Conservation (phyloP, 2,329 filamentous ascomycete species). For the Paradendryphiella salina region DNA sequence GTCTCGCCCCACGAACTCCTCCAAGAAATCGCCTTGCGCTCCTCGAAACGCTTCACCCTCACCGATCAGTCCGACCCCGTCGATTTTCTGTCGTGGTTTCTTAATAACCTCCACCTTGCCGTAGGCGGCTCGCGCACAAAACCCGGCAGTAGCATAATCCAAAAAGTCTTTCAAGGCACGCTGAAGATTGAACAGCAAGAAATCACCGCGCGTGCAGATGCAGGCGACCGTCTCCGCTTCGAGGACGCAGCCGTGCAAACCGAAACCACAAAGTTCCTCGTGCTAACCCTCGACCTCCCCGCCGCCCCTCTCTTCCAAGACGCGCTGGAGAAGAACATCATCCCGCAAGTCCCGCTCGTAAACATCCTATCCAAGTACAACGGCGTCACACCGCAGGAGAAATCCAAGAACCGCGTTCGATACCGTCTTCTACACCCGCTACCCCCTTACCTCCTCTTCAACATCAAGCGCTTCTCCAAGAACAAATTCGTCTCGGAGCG, state of each 20-base stretch:
- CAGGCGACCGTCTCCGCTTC: conserved; percentile 84
- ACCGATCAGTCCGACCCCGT: conserved; percentile 92
- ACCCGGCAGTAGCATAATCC: conserved; percentile 81
- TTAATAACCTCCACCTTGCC: conserved; percentile 91
- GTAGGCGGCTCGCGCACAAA: conserved; percentile 88
- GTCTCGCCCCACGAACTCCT: conserved; percentile 96
- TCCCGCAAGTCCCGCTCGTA: conserved; percentile 80
- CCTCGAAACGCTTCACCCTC: conserved; percentile 88
- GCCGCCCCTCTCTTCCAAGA: conserved; percentile 94
- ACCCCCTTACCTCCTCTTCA: conserved; percentile 87
- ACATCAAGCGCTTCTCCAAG: conserved; percentile 94
- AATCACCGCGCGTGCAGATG: conserved; percentile 88
- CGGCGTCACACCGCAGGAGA: conserved; percentile 82
- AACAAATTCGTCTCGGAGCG: conserved; percentile 97
- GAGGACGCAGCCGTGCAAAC: conserved; percentile 86
- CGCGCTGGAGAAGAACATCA: conserved; percentile 91
- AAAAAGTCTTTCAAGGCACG: conserved; percentile 90
- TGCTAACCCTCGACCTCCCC: conserved; percentile 91
- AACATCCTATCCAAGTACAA: conserved; percentile 89
- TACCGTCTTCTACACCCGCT: conserved; percentile 89
- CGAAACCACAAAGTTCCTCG: conserved; percentile 78
- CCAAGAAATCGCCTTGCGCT: conserved; percentile 88
- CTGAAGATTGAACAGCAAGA: conserved; percentile 91
- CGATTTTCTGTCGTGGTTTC: conserved; percentile 95
- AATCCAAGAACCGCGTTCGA: conserved; percentile 82